Conservation (phyloP, 139 green algal genomes). For the Volvox africanus region DNA sequence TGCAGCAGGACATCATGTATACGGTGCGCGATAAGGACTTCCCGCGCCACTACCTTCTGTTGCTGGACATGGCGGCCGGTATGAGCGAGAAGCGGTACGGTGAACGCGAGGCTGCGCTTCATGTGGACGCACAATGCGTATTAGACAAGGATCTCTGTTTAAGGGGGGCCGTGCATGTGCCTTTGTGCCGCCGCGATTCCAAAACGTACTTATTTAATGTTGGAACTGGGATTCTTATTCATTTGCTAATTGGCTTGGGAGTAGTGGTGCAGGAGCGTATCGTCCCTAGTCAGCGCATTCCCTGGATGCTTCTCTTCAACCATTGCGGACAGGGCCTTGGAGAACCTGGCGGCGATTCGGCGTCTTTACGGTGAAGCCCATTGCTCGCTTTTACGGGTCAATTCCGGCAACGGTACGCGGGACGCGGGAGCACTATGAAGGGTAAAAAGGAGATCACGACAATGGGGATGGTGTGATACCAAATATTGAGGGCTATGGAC, state of each 20-base stretch:
- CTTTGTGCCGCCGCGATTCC: too few species aligned
- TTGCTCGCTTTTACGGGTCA: slow-evolving; percentile 64
- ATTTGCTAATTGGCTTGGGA: too few species aligned
- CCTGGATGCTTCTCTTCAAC: background rate
- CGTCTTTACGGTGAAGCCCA: slow-evolving; percentile 56
- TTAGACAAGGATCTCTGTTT: too few species aligned
- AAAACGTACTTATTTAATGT: too few species aligned
- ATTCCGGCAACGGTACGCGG: slow-evolving; percentile 50
- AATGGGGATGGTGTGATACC: too few species aligned
- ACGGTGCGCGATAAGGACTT: slow-evolving; percentile 59
- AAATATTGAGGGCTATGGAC: too few species aligned
- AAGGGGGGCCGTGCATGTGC: too few species aligned
- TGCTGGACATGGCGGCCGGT: slow-evolving; percentile 59
- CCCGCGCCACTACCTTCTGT: slow-evolving; percentile 67
- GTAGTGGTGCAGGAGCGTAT: too few species aligned
- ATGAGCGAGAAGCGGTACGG: slow-evolving; percentile 51
- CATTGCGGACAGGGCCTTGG: slow-evolving; percentile 42
- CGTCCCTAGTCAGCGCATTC: background rate
- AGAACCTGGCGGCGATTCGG: slow-evolving; percentile 53
- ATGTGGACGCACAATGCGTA: too few species aligned
- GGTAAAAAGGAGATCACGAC: too few species aligned
- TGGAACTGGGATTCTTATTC: too few species aligned
- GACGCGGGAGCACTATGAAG: too few species aligned
- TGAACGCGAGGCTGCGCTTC: background rate
- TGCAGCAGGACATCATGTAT: slow-evolving; percentile 58